A percentile compares a stretch with the other conserved stretches of the same genome.
Conservation (phyloP, 441 rosid species). For the Corymbia calophylla region DNA sequence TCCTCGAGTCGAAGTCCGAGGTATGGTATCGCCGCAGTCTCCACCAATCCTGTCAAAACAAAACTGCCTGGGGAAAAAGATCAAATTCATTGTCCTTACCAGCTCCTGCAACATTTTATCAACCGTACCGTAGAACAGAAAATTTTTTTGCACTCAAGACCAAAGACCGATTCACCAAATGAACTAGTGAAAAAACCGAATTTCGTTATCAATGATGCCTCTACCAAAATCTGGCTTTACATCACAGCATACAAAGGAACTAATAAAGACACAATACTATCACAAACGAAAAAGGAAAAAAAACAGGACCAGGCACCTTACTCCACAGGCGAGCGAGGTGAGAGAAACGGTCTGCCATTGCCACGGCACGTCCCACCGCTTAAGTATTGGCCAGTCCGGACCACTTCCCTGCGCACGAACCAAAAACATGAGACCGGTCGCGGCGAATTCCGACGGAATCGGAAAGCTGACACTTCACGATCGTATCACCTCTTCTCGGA, state of each 20-base stretch:
- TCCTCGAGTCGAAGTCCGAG: constrained; percentile 58
- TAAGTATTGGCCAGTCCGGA: constrained; percentile 52
- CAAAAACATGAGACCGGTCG: neutral
- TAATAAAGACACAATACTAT: neutral
- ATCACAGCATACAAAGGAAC: neutral
- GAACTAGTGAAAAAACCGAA: neutral
- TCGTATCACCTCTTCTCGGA: constrained; percentile 14
- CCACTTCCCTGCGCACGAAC: constrained; percentile 24
- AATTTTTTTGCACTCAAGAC: neutral
- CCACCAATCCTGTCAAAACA: constrained; percentile 86
- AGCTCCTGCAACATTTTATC: neutral
- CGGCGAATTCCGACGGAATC: neutral
- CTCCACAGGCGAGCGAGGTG: constrained; percentile 86
- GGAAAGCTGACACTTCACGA: neutral
- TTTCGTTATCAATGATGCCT: neutral
- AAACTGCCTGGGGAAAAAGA: constrained; percentile 84
- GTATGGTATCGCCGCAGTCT: constrained; percentile 52
- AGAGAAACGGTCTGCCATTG: constrained; percentile 79
- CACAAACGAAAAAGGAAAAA: neutral
- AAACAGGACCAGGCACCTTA: constrained; percentile 45
- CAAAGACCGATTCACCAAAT: neutral
- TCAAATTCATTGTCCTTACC: constrained; percentile 17
- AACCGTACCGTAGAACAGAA: neutral
- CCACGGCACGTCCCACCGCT: constrained; percentile 96
- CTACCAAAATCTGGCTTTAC: neutral